Base-by-base conservation (phyloP, 805 yeast species). In the Ascoidea asiatica region DNA sequence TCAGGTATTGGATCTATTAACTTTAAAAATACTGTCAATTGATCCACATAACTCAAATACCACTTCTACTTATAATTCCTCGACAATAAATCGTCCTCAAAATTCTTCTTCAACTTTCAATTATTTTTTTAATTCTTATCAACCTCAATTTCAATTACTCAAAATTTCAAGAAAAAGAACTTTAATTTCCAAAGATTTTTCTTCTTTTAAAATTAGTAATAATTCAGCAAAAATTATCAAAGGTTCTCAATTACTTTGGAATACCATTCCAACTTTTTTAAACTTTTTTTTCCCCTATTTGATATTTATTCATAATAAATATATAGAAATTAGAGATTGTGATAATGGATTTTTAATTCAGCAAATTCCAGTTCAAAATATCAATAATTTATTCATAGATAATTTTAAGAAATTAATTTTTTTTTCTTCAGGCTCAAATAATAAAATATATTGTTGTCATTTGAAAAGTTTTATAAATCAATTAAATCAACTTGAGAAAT, bases 381-480 rank as follows among this genome's bases (percentile, higher is more conserved):
- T 23, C 33, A 23, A 23, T 23, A 23, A 23, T 11, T 23, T 23
- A 23, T 23, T 23, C 11, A 23, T 46, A 3, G 46, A 46, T 36
- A 43, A 41, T 21, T 38, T 46, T 8, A 37, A 29, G 17, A 46
- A 43, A 7, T 21, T 33, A 5, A n/a, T 46, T 13, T 45, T 41
- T 39, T 20, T 42, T 7, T 23, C 15, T 17, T 33, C 35, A 20
- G 40, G 29, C 22, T 5, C 5, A 5, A 29, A 53, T 3, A 44
- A 49, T 11, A 53, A 52, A 19, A 48, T 69, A 6, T 54, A 53
- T 45, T 46, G 58, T 38, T 53, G 62, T 41, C 39, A 51, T 7
- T 53, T 57, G 41, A 44, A 52, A 8, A 56, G 60, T 8, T 67
- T 57, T 44, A 51, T 54, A 21, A 49, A 46, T n/a, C 71, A 66